Base-by-base conservation (phyloP, 2,329 filamentous ascomycete species). In the Phyllosticta capitalensis region DNA sequence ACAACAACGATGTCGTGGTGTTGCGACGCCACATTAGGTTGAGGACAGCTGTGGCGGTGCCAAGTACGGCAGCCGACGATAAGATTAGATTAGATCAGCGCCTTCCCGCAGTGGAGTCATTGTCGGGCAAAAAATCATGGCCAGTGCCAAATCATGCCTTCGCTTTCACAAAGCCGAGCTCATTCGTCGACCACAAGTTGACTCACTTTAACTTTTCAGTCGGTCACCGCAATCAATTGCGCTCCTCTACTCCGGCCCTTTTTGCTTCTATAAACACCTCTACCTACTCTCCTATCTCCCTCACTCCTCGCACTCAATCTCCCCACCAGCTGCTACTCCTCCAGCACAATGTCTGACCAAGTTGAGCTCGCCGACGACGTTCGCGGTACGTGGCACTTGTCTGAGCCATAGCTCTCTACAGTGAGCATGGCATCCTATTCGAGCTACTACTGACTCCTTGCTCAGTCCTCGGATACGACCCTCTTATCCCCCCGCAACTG, bases 401-500 rank as follows among this genome's bases (percentile, higher is more conserved):
- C 58, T 54, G 52, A 61, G 49, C 38, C 19, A 51, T 58, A 51
- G 38, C 20, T 14, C 45, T 53, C 38, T 59, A 54, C 20, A n/a
- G n/a, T n/a, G n/a, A n/a, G n/a, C n/a, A n/a, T n/a, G n/a, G n/a
- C n/a, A n/a, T n/a, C n/a, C n/a, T n/a, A n/a, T n/a, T n/a, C n/a
- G n/a, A 22, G 22, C 49, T 30, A 19, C 33, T 9, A 53, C 58
- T 60, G 10, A 60, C 24, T 2, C 14, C 38, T 26, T 14, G 5
- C 28, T 9, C 65, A 96, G 92, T 96, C 75, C 80, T 95, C 71
- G 91, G 91, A 66, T 92, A 96, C 81, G 92, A 96, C 76, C 90
- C 92, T 69, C 80, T 97, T 71, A 94, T 96, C 72, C 87, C 90
- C 54, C 92, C 92, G 51, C 87, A 89, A 66, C 84, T 96, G 66